Base-by-base conservation (phyloP, 768 basidiomycete species). In the Coprinopsis sp. region DNA sequence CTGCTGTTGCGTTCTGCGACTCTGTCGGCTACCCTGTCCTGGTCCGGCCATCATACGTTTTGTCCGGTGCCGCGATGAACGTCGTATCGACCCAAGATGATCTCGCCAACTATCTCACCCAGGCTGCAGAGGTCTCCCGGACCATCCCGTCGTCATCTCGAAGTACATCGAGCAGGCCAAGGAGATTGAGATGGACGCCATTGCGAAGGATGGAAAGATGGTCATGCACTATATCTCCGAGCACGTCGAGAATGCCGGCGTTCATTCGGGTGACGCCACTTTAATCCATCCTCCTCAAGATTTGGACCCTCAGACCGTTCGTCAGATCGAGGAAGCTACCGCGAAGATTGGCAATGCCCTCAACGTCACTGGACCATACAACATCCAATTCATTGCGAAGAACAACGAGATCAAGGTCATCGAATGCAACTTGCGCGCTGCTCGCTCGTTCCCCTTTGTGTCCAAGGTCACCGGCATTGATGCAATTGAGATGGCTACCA, bases 371-470 rank as follows among this genome's bases (percentile, higher is more conserved):
- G 96, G 95, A 5, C 95, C 95, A 1, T 98, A 87, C 81, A 99
- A 99, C 63, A 99, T 99, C 62, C 95, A 99, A 72, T 97, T 99
- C 70, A 97, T 99, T 57, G 95, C 95, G 41, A 99, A 99, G 79
- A 89, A 99, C 71, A 98, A 97, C 71, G 95, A 97, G 67, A 98
- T 99, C 77, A 99, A 99, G 77, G 95, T 99, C 58, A 99, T 99
- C 64, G 95, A 99, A 66, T 98, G 95, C 69, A 99, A 99, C 69
- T 73, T 99, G 27, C 91, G 95, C 46, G 96, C 96, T 0, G 95
- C 95, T 19, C 82, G 95, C 51, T 97, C 95, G 0, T 97, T 95
- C 81, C 95, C 95, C 33, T 99, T 99, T 73, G 95, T 99, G 21
- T 96, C 93, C 6, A 99, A 99, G 67, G 92, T 96, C 50, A 97